These are phyloP conservation scores for Cystobasidium tubakii DNA, from an alignment of 768 basidiomycete species.

Conservation along the genomic window DNA sequence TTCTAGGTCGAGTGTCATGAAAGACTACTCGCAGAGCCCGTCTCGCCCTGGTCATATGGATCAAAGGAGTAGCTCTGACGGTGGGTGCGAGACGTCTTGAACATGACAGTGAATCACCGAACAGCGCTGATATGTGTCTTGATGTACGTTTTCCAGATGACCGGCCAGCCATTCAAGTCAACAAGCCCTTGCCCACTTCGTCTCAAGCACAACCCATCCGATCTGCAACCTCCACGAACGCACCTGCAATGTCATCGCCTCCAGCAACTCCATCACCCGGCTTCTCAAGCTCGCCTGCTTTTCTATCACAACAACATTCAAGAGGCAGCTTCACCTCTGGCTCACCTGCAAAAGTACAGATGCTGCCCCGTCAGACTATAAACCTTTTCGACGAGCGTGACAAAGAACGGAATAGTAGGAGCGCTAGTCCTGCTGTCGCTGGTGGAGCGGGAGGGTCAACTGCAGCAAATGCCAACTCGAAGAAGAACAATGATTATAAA, in stretches of 20 bases:
- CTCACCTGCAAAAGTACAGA: constrained; percentile 35
- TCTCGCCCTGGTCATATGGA: neutral
- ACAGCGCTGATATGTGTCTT: neutral
- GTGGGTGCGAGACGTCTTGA: neutral
- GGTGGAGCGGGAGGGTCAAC: neutral
- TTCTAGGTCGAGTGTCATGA: neutral
- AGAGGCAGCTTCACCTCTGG: neutral
- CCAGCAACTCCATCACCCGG: neutral
- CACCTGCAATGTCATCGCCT: neutral
- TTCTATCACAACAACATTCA: neutral
- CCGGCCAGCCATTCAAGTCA: neutral
- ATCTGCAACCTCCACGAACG: neutral
- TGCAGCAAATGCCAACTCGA: neutral
- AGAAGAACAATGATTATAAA: constrained; percentile 7
- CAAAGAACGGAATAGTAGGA: constrained; percentile 2
- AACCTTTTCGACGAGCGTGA: constrained; percentile 1
- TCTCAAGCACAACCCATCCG: constrained; percentile 1
- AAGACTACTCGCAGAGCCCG: constrained; percentile 9
- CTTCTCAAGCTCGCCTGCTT: constrained; percentile 11
- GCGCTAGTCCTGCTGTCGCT: constrained; percentile 3
- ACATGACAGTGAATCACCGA: too few relatives aligned
- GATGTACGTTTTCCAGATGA: neutral
- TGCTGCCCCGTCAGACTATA: constrained; percentile 30
- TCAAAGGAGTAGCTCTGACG: neutral
- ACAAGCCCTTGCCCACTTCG: neutral